phyloP scores from a whole-genome alignment of 768 basidiomycete genomes.

The Tylopilus felleus region DNA sequence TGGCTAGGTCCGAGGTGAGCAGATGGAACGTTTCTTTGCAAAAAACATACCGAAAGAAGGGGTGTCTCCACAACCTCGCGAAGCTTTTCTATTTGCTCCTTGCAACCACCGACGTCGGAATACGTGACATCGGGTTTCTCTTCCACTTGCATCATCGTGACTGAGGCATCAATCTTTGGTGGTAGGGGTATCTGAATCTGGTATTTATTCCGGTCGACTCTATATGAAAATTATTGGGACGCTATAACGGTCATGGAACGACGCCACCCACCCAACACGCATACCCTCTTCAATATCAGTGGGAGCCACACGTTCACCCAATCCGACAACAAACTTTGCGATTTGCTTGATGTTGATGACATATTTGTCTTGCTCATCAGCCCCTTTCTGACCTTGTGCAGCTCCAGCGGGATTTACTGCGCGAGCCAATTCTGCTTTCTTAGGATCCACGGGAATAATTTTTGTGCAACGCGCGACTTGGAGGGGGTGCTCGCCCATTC shows the following conservation, averaged over 20 bases:
- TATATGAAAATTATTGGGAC: slow-evolving; percentile 31
- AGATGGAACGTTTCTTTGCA: background rate
- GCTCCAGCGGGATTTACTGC: slow-evolving; percentile 77
- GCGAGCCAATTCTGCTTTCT: slow-evolving; percentile 72
- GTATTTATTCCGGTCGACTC: slow-evolving; percentile 94
- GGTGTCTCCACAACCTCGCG: slow-evolving; percentile 98
- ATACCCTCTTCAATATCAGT: slow-evolving; percentile 99
- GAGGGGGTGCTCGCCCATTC: slow-evolving; percentile 90
- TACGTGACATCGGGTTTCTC: slow-evolving; percentile 99
- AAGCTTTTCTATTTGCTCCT: slow-evolving; percentile 99
- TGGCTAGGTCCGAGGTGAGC: slow-evolving; percentile 57
- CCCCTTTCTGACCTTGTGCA: slow-evolving; percentile 86
- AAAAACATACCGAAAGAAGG: slow-evolving; percentile 72
- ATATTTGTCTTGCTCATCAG: slow-evolving; percentile 98
- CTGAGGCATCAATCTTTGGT: slow-evolving; percentile 98
- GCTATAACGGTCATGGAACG: background rate
- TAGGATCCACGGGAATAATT: slow-evolving; percentile 83
- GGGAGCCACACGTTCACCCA: slow-evolving; percentile 94
- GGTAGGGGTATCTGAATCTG: slow-evolving; percentile 98
- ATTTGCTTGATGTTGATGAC: slow-evolving; percentile 99
- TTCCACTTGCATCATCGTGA: slow-evolving; percentile 99
- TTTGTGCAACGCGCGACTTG: slow-evolving; percentile 99
- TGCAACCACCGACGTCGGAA: slow-evolving; percentile 96
- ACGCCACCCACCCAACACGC: slow-evolving; percentile 84
- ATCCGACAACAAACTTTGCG: slow-evolving; percentile 97